Base-by-base conservation (phyloP, 2,329 filamentous ascomycete genomes). In the Whalleya microplaca region DNA sequence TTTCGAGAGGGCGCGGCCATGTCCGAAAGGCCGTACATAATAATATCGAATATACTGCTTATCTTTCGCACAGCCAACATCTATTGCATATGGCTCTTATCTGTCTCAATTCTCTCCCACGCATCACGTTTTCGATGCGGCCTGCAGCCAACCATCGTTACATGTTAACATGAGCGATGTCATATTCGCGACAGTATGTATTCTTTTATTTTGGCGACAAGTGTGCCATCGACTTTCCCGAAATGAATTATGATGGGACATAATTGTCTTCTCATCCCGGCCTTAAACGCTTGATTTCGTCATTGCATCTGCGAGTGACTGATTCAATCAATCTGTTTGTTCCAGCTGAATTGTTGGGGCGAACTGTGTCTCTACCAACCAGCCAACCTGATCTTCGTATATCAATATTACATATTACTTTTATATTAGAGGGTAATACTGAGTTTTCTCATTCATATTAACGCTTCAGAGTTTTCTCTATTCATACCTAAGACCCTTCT, bases 11-110 rank as follows among this genome's bases (percentile, higher is more conserved):
- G 9, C 23, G 9, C 23, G 23, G 23, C 23, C 4, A 27, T 27
- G 23, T 27, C 23, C 23, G 23, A 27, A 27, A 27, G n/a, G n/a
- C n/a, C n/a, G n/a, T n/a, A n/a, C n/a, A n/a, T n/a, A n/a, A n/a
- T 57, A 53, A 57, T 46, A 45, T 42, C 8, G 8, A 29, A n/a
- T n/a, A 44, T 19, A 21, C 54, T 50, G 57, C 48, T 56, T 52
- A 62, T 48, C 51, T 54, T 50, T 23, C 50, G 19, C 46, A 21
- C 21, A 43, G 45, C 57, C 59, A 62, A 59, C 5, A 10, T 19
- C 41, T 12, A 43, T 10, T 19, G 41, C n/a, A 19, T 12, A 20
- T 9, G 2, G 19, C n/a, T 20, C 9, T 19, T 20, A 10, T 43
- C 12, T 19, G 19, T 18, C 20, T 43, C 41, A 20, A 18, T 19